Evolutionary conservation across 1,139 yeast genomes (phyloP), one percentile per base, ranked within the genome.

Genomic region (Saccharomyces hybrid): DNA sequence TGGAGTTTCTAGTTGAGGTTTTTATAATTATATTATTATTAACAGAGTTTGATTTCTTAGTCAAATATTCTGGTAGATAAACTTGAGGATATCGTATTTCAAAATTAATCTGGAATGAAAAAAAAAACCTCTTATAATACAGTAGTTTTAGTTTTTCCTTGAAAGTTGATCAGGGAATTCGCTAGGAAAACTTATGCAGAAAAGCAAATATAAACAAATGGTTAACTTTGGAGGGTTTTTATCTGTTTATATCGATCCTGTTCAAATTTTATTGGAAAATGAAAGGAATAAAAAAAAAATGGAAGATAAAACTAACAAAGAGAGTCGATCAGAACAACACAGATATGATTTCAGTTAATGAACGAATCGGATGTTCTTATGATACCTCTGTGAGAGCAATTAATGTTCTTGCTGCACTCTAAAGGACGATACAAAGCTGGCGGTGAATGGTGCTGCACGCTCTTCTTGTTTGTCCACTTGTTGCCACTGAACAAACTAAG

Each of bases 111-210:
- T 38, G 44, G 20, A 20, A 38, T 38, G 25, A 23, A 38, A 38
- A 26, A 38, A 38, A 38, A 38, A 38, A 20, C 23, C 11, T 20
- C 44, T 38, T 9, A 38, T 38, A 38, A 20, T 38, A 38, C 31
- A 25, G 32, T 23, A 14, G 32, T 14, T 47, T 47, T 51, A 14
- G 41, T 49, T 49, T 54, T 46, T 49, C 51, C 41, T 46, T n/a
- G 32, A 28, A 46, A 38, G 14, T 48, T 23, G 44, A 38, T 38
- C 25, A 26, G 44, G 11, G 11, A 2, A 20, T 38, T 38, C 25
- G 25, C 44, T 20, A 13, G 26, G 25, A 38, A 38, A 38, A 38
- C 44, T 9, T 38, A 38, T 38, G 44, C 44, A 38, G 44, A 20
- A 38, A 38, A 38, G 44, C 44, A 38, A 38, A 38, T 38, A 38